Conservation (phyloP, 768 basidiomycete species). For the Leucosporidium creatinivorum region DNA sequence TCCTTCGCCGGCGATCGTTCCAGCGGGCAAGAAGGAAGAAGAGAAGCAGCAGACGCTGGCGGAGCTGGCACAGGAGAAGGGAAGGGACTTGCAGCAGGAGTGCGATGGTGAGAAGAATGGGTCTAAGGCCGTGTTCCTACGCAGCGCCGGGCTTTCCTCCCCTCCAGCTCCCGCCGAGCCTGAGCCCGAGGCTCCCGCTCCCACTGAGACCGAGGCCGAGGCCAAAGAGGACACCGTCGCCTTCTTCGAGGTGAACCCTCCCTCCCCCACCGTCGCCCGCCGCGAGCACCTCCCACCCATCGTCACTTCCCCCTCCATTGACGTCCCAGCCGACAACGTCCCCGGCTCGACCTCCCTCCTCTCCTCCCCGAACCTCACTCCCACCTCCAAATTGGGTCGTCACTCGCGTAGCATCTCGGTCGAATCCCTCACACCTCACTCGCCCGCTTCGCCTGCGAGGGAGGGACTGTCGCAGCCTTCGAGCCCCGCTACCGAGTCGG, state of each 20-base stretch:
- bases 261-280: neutral
- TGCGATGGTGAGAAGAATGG: neutral
- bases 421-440: neutral
- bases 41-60: neutral
- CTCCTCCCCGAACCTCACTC: neutral
- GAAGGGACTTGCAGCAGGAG: neutral
- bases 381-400: neutral
- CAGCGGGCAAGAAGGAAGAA: neutral
- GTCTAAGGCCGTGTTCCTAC: neutral
- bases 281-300: neutral
- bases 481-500: neutral
- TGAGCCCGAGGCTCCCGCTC: too few relatives aligned
- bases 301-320: slow-evolving; percentile 11
- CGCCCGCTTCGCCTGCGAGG: neutral
- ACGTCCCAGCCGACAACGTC: slow-evolving; percentile 3
- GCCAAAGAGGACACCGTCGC: neutral
- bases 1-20: too few relatives aligned
- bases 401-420: neutral
- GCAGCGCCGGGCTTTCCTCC: neutral
- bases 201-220: too few relatives aligned
- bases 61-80: neutral
- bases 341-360: slow-evolving; percentile 1
- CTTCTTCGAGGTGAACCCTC: neutral
- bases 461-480: slow-evolving; percentile 18
- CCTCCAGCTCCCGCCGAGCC: neutral